These are phyloP conservation scores for Schizophyllum commune DNA, from an alignment of 1,284 basidiomycete species.

Conservation along the genomic window DNA sequence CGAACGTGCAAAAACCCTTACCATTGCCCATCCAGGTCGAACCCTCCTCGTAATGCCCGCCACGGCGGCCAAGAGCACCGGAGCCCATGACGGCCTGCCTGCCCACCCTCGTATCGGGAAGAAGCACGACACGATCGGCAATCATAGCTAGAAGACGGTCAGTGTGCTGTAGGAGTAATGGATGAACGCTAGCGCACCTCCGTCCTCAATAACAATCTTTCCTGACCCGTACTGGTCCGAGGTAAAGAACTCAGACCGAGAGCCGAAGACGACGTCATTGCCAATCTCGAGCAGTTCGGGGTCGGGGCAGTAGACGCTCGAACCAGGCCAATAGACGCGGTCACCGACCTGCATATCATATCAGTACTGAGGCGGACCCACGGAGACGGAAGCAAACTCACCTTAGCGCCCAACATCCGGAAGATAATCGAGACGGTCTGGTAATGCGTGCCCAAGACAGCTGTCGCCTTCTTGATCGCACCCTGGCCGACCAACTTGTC, in stretches of 20 bases:
- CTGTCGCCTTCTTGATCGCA: conserved; percentile 27
- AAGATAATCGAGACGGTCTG: conserved; percentile 30
- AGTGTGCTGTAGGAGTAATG: not conserved
- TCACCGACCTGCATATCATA: conserved; percentile 37
- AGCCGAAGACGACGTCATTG: conserved; percentile 41
- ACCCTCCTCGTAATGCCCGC: conserved; percentile 30
- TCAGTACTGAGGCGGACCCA: conserved; percentile 29
- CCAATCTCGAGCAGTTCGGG: conserved; percentile 40
- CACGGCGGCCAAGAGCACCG: conserved; percentile 33
- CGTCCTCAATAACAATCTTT: conserved; percentile 30
- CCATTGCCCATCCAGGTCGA: conserved; percentile 41
- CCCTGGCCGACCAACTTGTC: conserved; percentile 26
- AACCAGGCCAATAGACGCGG: conserved; percentile 41
- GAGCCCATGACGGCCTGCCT: conserved; percentile 36
- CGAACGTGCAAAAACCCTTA: conserved; percentile 10
- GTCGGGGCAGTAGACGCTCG: conserved; percentile 35
- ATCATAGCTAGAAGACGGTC: conserved; percentile 31
- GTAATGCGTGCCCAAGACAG: conserved; percentile 36
- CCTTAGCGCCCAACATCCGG: not conserved
- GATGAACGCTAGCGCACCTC: conserved; percentile 18
- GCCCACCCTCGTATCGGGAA: conserved; percentile 34
- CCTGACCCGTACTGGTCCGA: conserved; percentile 32
- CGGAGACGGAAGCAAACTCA: conserved; percentile 9
- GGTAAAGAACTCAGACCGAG: conserved; percentile 35
- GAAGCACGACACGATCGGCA: conserved; percentile 37